Base-by-base conservation (phyloP, 2,329 filamentous ascomycete genomes). In the Alternaria triticina region DNA sequence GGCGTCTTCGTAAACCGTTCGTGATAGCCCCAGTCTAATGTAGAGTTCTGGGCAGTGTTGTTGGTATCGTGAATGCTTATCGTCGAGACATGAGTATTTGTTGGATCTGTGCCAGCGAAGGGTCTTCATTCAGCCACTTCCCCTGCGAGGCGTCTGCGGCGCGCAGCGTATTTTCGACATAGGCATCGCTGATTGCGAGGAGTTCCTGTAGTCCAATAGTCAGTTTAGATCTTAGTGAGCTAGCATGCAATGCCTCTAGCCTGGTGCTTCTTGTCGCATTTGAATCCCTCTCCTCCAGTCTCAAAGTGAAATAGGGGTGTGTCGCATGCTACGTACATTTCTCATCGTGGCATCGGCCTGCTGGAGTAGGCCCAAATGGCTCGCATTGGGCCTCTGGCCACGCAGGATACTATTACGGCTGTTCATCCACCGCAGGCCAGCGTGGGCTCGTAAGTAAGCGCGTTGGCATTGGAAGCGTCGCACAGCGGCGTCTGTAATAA, bases 121-220 rank as follows among this genome's bases (percentile, higher is more conserved):
- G 88, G 71, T 90, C 88, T 65, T 90, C 88, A 40, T 80, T 79
- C 47, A 89, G 80, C 87, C 88, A 90, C 78, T 89, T 88, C 43
- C 86, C 85, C 66, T 87, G 86, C 45, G 84, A 79, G 46, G 80
- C 71, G 71, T 90, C 88, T 44, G 86, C 83, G 25, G 82, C 79
- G 65, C 85, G 84, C 17, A 90, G 82, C 28, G 86, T 85, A 59
- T 83, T 81, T 55, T 87, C 82, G 51, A 89, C 85, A 66, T 86
- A 81, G 49, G 83, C 81, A 67, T 90, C 86, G 13, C 87, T 88
- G 65, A 89, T 83, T 25, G 82, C 81, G 13, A 82, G 80, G 47
- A 89, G 79, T 74, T 90, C 88, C 85, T 90, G 70, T 54, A 51
- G 40, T 5, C 15, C 49, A n/a, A 6, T 17, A 15, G 51, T 63